These are phyloP conservation scores for Fraxinus sp. DNA, from an alignment of 305 asterid species.

Conservation along the genomic window DNA sequence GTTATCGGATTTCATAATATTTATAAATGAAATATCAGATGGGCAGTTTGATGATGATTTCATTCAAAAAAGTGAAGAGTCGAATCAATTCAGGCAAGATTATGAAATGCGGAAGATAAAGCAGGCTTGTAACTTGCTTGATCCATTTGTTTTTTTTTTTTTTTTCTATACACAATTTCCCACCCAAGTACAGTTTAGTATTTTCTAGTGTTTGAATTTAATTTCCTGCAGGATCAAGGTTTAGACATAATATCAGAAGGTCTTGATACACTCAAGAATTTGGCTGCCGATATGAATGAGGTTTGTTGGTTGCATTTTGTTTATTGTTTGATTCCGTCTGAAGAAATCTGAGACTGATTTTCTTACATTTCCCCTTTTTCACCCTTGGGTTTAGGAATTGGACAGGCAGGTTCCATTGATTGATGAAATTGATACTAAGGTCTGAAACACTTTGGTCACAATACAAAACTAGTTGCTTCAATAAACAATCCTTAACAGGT, in stretches of 20 bases:
- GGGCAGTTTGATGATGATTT: conserved; percentile 46
- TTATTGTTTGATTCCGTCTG: background rate
- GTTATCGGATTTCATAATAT: background rate
- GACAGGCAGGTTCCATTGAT: conserved; percentile 83
- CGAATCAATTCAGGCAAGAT: conserved; percentile 65
- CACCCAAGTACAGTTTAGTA: background rate
- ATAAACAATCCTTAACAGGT: background rate
- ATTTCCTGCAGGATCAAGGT: conserved; percentile 66
- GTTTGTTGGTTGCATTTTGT: conserved; percentile 23
- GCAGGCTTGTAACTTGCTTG: conserved; percentile 69
- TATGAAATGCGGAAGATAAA: conserved; percentile 77
- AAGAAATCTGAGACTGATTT: conserved; percentile 11
- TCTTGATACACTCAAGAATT: conserved; percentile 63
- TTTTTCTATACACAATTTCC: background rate
- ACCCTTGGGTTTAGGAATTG: conserved; percentile 54
- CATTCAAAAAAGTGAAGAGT: conserved; percentile 63
- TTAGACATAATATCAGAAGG: conserved; percentile 74
- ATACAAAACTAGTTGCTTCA: background rate
- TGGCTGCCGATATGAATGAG: conserved; percentile 90
- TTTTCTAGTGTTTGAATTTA: conserved; percentile 2
- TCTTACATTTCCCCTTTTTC: background rate
- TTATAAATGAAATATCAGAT: conserved; percentile 37
- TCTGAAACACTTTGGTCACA: conserved; percentile 9
- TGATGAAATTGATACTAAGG: conserved; percentile 88
- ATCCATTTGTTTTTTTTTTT: conserved; percentile 8